Percentiles rank a stretch among this genome's conserved stretches.
Conservation (phyloP, 306 rosid species). For the Sicyos edulis region DNA sequence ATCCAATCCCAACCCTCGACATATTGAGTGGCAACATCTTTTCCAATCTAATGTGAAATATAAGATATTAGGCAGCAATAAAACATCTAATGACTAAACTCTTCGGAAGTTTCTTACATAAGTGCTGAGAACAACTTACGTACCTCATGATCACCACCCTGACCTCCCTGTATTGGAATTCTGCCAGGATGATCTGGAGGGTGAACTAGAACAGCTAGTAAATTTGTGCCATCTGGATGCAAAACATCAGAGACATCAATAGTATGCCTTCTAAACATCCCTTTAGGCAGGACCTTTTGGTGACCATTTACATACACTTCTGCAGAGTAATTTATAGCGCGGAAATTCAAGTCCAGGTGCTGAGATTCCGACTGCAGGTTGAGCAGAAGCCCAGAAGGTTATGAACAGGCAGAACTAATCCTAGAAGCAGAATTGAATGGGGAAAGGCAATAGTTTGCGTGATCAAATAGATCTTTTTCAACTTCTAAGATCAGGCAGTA, state of each 20-base stretch:
- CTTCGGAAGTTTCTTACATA: neutral
- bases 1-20: slow-evolving; percentile 99
- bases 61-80: slow-evolving; percentile 13
- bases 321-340: slow-evolving; percentile 81
- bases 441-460: neutral
- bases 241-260: slow-evolving; percentile 74
- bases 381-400: slow-evolving; percentile 21
- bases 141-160: slow-evolving; percentile 99
- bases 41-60: slow-evolving; percentile 60
- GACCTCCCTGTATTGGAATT: slow-evolving; percentile 74
- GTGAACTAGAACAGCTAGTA: slow-evolving; percentile 89
- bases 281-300: slow-evolving; percentile 54
- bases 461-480: neutral
- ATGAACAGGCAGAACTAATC: slow-evolving; percentile 12
- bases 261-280: slow-evolving; percentile 91
- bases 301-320: slow-evolving; percentile 82
- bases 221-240: slow-evolving; percentile 55
- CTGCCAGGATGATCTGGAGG: slow-evolving; percentile 97
- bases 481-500: too few species aligned
- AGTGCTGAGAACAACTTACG: slow-evolving; percentile 6
- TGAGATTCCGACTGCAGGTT: slow-evolving; percentile 50
- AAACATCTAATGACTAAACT: neutral
- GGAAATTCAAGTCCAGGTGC: slow-evolving; percentile 79
- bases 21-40: slow-evolving; percentile 87
- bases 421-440: slow-evolving; percentile 4